Evolutionary conservation across 2,329 filamentous ascomycete genomes (phyloP).

Genomic region (Beauveria asiatica): DNA sequence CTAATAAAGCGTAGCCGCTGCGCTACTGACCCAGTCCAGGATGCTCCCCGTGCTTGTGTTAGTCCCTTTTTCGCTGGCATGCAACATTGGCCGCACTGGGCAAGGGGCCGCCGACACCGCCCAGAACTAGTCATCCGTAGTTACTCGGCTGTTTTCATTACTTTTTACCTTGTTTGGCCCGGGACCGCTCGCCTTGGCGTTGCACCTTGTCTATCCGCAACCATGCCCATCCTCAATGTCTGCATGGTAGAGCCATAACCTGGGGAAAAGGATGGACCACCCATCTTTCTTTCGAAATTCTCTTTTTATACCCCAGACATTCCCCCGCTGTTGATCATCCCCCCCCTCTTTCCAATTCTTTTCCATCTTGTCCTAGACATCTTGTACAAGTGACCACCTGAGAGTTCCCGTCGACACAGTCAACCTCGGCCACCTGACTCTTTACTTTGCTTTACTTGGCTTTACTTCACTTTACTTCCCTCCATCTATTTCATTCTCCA

Average conservation of each 20-base stretch:
- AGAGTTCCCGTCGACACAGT: neutral
- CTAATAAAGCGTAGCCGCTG: too few species aligned
- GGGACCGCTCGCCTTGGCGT: neutral
- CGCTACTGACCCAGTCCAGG: too few species aligned
- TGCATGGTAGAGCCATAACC: neutral
- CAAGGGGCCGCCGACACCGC: neutral
- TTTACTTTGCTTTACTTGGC: too few species aligned
- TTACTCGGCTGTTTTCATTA: neutral
- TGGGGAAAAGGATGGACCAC: neutral
- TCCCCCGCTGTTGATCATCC: neutral
- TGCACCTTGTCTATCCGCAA: neutral
- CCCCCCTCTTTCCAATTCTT: neutral
- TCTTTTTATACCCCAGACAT: slow-evolving; percentile 2
- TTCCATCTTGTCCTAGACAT: neutral
- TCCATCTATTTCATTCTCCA: too few species aligned
- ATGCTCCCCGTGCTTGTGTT: neutral
- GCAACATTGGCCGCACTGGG: neutral
- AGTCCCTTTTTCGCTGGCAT: neutral
- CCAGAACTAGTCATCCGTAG: neutral
- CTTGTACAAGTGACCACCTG: neutral
- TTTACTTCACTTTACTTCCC: too few species aligned
- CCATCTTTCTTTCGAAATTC: neutral
- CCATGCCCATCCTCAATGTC: neutral
- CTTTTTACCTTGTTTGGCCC: neutral
- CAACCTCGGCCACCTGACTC: too few species aligned